phyloP scores from a whole-genome alignment of 2,329 filamentous ascomycete species.

The Coniochaeta prunicola region DNA sequence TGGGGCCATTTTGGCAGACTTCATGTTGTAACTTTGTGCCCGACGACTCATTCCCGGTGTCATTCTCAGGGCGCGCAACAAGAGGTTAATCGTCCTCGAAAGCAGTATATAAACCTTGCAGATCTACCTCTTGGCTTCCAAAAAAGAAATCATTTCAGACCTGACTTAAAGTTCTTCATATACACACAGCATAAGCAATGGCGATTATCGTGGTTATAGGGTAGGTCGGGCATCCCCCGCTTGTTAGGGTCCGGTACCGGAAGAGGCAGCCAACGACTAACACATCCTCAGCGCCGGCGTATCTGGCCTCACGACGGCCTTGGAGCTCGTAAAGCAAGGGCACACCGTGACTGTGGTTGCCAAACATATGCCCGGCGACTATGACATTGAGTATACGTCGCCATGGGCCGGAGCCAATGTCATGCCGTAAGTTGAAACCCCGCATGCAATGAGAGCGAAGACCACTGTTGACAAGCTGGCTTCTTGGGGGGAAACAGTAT shows the following conservation, averaged over 20 bases:
- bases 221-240: constrained; percentile 16
- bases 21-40: background rate
- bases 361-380: constrained; percentile 91
- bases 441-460: background rate
- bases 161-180: background rate
- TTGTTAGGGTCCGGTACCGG: background rate
- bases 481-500: constrained; percentile 28
- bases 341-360: constrained; percentile 38
- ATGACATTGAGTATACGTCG: constrained; percentile 83
- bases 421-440: constrained; percentile 53
- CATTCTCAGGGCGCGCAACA: background rate
- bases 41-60: background rate
- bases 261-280: background rate
- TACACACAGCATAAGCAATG: constrained; percentile 15
- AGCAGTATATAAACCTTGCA: background rate
- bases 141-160: background rate
- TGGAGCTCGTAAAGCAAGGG: constrained; percentile 35
- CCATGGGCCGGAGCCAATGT: constrained; percentile 85
- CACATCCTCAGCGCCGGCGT: constrained; percentile 34
- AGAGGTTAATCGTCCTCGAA: background rate
- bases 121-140: background rate
- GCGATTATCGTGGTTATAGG: constrained; percentile 29
- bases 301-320: constrained; percentile 42
- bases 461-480: background rate
- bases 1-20: background rate